These are phyloP conservation scores for Camellia japonica DNA, from an alignment of 148 eudicot genomes.

Conservation along the genomic window DNA sequence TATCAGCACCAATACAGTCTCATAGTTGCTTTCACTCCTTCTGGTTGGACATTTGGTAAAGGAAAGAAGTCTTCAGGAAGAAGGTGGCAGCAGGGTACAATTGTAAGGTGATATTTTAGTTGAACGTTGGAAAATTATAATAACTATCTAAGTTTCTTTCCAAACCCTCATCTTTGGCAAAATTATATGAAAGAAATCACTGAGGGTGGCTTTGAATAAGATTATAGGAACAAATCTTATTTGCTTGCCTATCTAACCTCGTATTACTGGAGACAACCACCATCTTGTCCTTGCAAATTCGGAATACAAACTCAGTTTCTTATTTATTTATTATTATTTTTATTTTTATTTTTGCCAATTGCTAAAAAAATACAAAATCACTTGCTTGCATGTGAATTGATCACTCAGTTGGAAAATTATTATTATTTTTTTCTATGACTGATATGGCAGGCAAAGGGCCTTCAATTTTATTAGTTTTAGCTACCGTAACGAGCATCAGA, in stretches of 20 bases:
- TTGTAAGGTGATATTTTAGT: conserved; percentile 59
- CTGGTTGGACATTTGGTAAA: conserved; percentile 93
- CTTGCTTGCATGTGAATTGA: no score
- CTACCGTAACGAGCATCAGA: background rate
- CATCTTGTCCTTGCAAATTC: background rate
- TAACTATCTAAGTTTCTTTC: background rate
- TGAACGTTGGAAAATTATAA: background rate
- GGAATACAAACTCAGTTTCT: background rate
- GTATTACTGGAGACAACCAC: background rate
- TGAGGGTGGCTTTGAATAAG: background rate
- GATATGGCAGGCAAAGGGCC: background rate
- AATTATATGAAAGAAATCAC: background rate
- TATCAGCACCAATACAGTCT: conserved; percentile 71
- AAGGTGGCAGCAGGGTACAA: conserved; percentile 94
- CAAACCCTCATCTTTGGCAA: background rate
- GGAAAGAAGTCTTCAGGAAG: conserved; percentile 83
- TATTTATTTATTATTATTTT: no score
- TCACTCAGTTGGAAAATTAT: background rate
- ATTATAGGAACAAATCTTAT: conserved; percentile 1
- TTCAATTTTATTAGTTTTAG: background rate
- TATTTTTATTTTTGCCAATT: no score
- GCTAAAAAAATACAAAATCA: no score
- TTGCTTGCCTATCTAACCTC: background rate
- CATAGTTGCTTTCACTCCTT: conserved; percentile 89
- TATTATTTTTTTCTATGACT: background rate